Evolutionary conservation across 2,329 filamentous ascomycete genomes (phyloP), one percentile per base, ranked within the genome.

Genomic region (Curvularia lunata): DNA sequence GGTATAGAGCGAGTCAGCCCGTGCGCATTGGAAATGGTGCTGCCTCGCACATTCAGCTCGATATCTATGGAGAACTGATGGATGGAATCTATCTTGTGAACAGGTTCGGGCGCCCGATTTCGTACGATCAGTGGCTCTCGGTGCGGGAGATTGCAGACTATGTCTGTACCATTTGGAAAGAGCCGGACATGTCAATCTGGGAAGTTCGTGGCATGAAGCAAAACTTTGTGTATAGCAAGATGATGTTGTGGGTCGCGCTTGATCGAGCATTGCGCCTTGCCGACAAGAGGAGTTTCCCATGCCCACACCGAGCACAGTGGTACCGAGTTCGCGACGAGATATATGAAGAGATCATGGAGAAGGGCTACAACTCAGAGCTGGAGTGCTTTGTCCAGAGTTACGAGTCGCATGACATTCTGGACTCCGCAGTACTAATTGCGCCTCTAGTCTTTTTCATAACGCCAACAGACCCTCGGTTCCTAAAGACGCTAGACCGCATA

Each of bases 221-320:
- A 74, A 86, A 91, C 69, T 93, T 92, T 65, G 86, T 88, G 13
- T 93, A 92, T 76, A 91, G 88, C n/a, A 91, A 92, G 71, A 83
- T 93, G 62, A 91, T 92, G 87, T 82, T 93, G 21, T 93, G 90
- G 90, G 90, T 93, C 3, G 89, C 90, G 18, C 86, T 93, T 61
- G 90, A 93, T 72, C 86, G 90, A 5, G 90, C 88, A 9, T 78
- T 92, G 12, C 88, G 90, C 1, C 83, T 92, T 0, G 82, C 88
- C 4, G 89, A 92, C 18, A 93, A 92, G 76, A 81, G 91, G 53
- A 89, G 87, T 66, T 84, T 93, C 21, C 90, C 90, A 0, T 92
- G 90, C 60, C 90, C 89, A 1, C 88, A 89, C 66, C 83, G 89
- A 3, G 75, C 73, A 40, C 82, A 84, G 48, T 93, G 90, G 91